phyloP scores from a whole-genome alignment of 1,284 basidiomycete genomes.

The Malassezia pachydermatis region DNA sequence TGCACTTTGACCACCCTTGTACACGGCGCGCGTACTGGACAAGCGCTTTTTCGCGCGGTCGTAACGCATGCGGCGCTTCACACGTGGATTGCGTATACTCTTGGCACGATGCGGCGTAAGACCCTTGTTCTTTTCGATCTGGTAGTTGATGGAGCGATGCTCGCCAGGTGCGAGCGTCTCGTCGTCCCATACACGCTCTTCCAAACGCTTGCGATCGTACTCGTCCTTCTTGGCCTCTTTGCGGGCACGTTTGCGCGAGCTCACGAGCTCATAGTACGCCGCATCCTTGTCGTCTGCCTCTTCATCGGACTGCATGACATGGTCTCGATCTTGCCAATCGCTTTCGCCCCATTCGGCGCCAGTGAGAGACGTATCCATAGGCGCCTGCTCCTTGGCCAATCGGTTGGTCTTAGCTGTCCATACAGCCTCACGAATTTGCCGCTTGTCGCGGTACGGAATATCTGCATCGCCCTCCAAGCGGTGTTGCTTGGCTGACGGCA shows the following conservation, averaged over 20 bases:
- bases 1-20: constrained; percentile 43
- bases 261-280: constrained; percentile 44
- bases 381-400: constrained; percentile 19
- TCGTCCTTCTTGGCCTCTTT: constrained; percentile 36
- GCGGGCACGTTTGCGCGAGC: constrained; percentile 23
- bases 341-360: constrained; percentile 39
- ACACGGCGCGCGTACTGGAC: constrained; percentile 37
- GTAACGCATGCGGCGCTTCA: constrained; percentile 46
- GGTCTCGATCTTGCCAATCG: constrained; percentile 37
- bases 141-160: constrained; percentile 40
- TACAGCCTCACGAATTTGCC: constrained; percentile 37
- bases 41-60: constrained; percentile 47
- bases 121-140: constrained; percentile 47
- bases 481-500: constrained; percentile 20
- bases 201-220: constrained; percentile 37
- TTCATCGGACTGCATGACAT: constrained; percentile 30
- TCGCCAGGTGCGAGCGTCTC: constrained; percentile 34
- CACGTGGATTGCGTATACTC: constrained; percentile 42
- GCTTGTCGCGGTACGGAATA: constrained; percentile 44
- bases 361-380: constrained; percentile 18
- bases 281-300: constrained; percentile 17
- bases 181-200: constrained; percentile 31
- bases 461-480: constrained; percentile 41
- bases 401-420: constrained; percentile 34
- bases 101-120: constrained; percentile 40